Percentiles rank a stretch among this genome's conserved stretches.
Conservation (phyloP, 768 basidiomycete species). For the Suillus weaverae region DNA sequence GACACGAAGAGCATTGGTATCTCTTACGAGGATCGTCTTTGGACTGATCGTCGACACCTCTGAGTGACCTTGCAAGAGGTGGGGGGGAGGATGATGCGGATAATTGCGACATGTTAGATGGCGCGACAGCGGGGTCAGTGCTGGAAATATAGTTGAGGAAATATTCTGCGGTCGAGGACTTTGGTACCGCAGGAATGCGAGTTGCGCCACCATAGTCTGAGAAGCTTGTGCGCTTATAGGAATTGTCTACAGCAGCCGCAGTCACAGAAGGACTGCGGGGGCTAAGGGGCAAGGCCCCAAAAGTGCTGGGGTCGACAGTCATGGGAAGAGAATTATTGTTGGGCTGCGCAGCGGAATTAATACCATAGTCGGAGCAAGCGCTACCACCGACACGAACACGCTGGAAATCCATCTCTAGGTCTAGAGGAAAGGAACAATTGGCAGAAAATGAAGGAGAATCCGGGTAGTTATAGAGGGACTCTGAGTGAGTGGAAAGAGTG, state of each 20-base stretch:
- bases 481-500: constrained; percentile 64
- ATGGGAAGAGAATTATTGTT: constrained; percentile 39
- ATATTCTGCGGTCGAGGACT: constrained; percentile 49
- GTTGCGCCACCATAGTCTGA: constrained; percentile 66
- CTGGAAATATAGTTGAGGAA: constrained; percentile 30
- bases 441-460: constrained; percentile 49
- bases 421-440: constrained; percentile 59
- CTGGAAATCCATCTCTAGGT: constrained; percentile 75
- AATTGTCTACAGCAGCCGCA: constrained; percentile 28
- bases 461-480: constrained; percentile 68
- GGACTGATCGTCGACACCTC: constrained; percentile 41
- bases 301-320: constrained; percentile 57
- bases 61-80: constrained; percentile 37
- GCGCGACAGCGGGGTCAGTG: constrained; percentile 53
- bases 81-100: constrained; percentile 45
- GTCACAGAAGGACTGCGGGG: constrained; percentile 50
- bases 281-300: constrained; percentile 56
- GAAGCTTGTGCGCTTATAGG: constrained; percentile 50
- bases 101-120: constrained; percentile 52
- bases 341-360: constrained; percentile 33
- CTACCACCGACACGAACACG: constrained; percentile 53
- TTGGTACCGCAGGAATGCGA: constrained; percentile 48
- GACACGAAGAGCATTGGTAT: constrained; percentile 74
- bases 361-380: constrained; percentile 53
- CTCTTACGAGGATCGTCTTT: constrained; percentile 73